Conservation (phyloP, 1,284 basidiomycete genomes). For the Waitea zeae region DNA sequence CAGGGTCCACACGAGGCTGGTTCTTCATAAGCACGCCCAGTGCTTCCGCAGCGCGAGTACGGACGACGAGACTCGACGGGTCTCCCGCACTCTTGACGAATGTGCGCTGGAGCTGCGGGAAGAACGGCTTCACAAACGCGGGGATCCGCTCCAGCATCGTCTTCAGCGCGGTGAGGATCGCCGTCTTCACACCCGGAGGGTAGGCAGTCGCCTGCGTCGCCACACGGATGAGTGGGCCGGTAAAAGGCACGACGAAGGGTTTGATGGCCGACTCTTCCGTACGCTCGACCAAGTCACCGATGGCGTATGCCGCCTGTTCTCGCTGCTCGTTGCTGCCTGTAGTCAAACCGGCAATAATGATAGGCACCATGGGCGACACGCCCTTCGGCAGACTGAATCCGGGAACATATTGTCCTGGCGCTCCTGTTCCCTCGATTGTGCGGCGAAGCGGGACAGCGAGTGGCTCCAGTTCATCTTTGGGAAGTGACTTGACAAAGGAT, state of each 20-base stretch:
- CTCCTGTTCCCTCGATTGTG: constrained; percentile 76
- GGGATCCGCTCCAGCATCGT: constrained; percentile 78
- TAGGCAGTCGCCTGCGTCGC: constrained; percentile 78
- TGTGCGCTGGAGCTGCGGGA: constrained; percentile 92
- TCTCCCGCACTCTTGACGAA: constrained; percentile 93
- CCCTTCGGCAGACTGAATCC: constrained; percentile 88
- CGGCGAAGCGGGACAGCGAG: constrained; percentile 80
- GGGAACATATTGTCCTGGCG: constrained; percentile 63
- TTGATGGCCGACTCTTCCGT: constrained; percentile 86
- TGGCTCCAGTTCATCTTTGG: constrained; percentile 86
- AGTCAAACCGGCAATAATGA: constrained; percentile 79
- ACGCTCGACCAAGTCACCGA: constrained; percentile 86
- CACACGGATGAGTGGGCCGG: constrained; percentile 89
- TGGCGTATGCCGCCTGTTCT: constrained; percentile 89
- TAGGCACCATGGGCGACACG: constrained; percentile 74
- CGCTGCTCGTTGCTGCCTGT: constrained; percentile 71
- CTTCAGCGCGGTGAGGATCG: constrained; percentile 69
- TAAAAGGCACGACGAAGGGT: constrained; percentile 92
- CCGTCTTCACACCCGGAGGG: constrained; percentile 82
- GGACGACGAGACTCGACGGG: constrained; percentile 61
- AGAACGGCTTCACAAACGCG: constrained; percentile 90
- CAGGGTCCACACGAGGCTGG: constrained; percentile 73
- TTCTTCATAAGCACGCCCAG: constrained; percentile 87
- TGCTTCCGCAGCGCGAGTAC: constrained; percentile 69
- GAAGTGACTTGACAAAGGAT: constrained; percentile 76